Evolutionary conservation across 2,329 filamentous ascomycete species (phyloP), one percentile per base, ranked within the genome.

Genomic region (Polychaeton citri): DNA sequence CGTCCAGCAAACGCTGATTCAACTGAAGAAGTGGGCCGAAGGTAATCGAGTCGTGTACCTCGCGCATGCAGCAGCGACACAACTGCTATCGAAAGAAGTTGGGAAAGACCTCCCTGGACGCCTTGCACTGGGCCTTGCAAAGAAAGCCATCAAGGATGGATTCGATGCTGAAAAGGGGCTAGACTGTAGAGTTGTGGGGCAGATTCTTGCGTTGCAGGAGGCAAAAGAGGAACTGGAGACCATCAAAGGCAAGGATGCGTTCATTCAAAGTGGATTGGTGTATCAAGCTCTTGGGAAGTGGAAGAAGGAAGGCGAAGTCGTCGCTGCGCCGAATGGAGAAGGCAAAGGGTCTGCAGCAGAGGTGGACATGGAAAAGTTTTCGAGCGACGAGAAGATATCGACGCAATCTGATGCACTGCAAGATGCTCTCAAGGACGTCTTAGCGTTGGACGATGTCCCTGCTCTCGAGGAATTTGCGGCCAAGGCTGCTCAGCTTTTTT

Each of bases 11-110:
- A 42, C 53, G 9, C 40, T 58, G 19, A 55, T 58, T 18, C 50
- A 53, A 31, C 36, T 55, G 34, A 58, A 57, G 35, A 44, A 44
- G 8, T 35, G 50, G 6, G 43, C 48, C 34, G 53, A 53, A 0
- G 44, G 43, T 35, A 51, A 57, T 37, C 42, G 50, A 9, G 39
- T 44, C 5, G 39, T 53, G 15, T 56, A 55, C 38, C 49, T 57
- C 45, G 55, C 55, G 2, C 55, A 57, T 40, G 52, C 48, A 12
- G 52, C 45, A 15, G 44, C 53, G n/a, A 56, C 52, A 19, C 51
- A 55, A 33, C 35, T 56, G 32, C 33, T 55, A 15, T 32, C 35
- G 16, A 48, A 49, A 13, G 53, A 49, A 8, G 15, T 12, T 28
- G 24, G 24, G 12, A 28, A 28, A 10, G 53, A 56, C 34, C 21